phyloP scores from a whole-genome alignment of 1,284 basidiomycete genomes.

The Mycosarcoma maydis region DNA sequence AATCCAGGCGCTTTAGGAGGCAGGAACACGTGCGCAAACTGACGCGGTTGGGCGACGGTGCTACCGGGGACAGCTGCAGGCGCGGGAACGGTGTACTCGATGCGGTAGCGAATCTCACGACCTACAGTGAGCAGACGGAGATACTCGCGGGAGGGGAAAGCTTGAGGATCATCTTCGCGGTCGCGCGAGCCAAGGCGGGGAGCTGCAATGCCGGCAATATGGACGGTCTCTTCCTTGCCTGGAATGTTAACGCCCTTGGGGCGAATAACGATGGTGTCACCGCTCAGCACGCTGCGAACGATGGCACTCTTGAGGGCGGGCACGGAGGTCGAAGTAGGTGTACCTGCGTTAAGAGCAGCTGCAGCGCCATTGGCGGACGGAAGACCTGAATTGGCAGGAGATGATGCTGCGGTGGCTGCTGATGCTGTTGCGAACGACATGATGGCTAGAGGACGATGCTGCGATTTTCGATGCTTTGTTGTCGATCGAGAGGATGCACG shows the following conservation, averaged over 20 bases:
- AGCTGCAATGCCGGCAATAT: slow-evolving; percentile 62
- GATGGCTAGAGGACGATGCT: slow-evolving; percentile 5
- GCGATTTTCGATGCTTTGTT: background rate
- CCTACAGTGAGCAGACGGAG: slow-evolving; percentile 85
- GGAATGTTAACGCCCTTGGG: slow-evolving; percentile 55
- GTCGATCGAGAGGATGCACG: background rate
- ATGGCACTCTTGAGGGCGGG: slow-evolving; percentile 59
- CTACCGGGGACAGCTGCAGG: slow-evolving; percentile 75
- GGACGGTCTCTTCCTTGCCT: slow-evolving; percentile 55
- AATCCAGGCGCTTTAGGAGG: slow-evolving; percentile 55
- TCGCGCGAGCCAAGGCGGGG: slow-evolving; percentile 59
- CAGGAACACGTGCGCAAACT: slow-evolving; percentile 60
- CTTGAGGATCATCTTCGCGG: slow-evolving; percentile 75
- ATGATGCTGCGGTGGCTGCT: slow-evolving; percentile 47
- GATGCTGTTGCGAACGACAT: slow-evolving; percentile 50
- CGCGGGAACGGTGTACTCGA: slow-evolving; percentile 76
- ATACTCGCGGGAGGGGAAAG: slow-evolving; percentile 92
- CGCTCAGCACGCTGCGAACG: slow-evolving; percentile 56
- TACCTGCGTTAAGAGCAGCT: background rate
- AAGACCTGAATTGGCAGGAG: slow-evolving; percentile 17
- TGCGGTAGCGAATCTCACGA: slow-evolving; percentile 83
- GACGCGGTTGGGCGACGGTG: slow-evolving; percentile 72
- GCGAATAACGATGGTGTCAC: slow-evolving; percentile 60
- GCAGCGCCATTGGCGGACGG: slow-evolving; percentile 2
- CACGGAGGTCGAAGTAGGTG: slow-evolving; percentile 18